Conservation (phyloP, 2,329 filamentous ascomycete genomes). For the Ceratocystis lukuohia region DNA sequence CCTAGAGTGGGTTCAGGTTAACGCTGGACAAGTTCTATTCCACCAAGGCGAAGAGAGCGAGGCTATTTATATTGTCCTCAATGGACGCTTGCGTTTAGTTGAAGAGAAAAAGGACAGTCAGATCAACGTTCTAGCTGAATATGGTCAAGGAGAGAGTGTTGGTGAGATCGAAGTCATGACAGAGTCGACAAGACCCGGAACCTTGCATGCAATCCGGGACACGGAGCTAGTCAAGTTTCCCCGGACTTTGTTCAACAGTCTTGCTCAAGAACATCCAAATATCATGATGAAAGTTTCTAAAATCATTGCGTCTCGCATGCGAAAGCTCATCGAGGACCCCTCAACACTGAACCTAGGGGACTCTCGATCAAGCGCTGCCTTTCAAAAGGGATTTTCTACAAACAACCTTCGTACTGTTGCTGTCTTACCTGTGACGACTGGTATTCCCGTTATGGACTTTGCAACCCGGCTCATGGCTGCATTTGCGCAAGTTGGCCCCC, state of each 20-base stretch:
- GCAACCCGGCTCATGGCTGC: constrained; percentile 79
- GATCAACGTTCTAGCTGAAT: constrained; percentile 79
- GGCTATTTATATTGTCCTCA: constrained; percentile 94
- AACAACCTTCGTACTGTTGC: constrained; percentile 88
- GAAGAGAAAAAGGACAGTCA: constrained; percentile 68
- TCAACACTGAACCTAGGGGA: constrained; percentile 54
- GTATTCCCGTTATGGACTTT: constrained; percentile 90
- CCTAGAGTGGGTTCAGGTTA: constrained; percentile 94
- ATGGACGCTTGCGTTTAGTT: constrained; percentile 76
- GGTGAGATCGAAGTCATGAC: constrained; percentile 95
- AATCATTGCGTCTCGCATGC: constrained; percentile 92
- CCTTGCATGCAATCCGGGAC: constrained; percentile 87
- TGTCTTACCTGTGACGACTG: constrained; percentile 76
- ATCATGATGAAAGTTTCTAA: constrained; percentile 99
- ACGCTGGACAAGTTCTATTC: constrained; percentile 86
- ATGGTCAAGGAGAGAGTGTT: constrained; percentile 92
- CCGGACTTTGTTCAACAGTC: constrained; percentile 89
- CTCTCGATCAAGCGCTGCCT: constrained; percentile 26
- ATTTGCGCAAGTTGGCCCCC: constrained; percentile 73
- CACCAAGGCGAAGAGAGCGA: constrained; percentile 92
- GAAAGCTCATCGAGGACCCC: constrained; percentile 72
- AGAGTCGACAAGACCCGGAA: constrained; percentile 79
- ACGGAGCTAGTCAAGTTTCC: constrained; percentile 95
- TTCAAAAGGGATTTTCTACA: constrained; percentile 59
- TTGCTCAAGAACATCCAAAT: constrained; percentile 90